phyloP scores from a whole-genome alignment of 768 basidiomycete genomes.

The Chalciporus chontae region DNA sequence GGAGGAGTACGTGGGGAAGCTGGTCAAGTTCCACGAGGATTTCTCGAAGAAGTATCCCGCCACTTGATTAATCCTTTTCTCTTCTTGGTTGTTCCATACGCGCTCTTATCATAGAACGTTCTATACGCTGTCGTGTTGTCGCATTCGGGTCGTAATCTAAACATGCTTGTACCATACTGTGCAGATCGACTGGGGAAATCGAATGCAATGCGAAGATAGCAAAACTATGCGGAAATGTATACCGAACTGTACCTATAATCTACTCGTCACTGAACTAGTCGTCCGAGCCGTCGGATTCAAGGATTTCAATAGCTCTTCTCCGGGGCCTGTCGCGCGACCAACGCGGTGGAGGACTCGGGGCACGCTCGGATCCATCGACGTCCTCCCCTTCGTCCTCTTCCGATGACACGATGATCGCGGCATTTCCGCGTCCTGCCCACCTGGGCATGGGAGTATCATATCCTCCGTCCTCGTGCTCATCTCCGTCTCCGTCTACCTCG shows the following conservation, averaged over 20 bases:
- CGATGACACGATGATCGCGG: slow-evolving; percentile 7
- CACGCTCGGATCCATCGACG: slow-evolving; percentile 4
- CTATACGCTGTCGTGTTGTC: background rate
- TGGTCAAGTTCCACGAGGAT: slow-evolving; percentile 69
- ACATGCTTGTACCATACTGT: background rate
- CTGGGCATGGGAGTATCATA: background rate
- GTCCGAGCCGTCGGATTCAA: slow-evolving; percentile 26
- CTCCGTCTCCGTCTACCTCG: background rate
- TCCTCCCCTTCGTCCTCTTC: slow-evolving; percentile 14
- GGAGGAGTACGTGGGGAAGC: slow-evolving; percentile 84
- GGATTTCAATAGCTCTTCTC: background rate
- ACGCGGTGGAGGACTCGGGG: background rate
- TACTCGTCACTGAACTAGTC: slow-evolving; percentile 7
- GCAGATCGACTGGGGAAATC: background rate
- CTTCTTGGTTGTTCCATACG: background rate
- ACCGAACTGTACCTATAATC: background rate
- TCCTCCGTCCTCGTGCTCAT: background rate
- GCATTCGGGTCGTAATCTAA: background rate
- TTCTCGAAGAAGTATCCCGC: slow-evolving; percentile 51
- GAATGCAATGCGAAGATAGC: no score
- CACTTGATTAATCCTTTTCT: slow-evolving; percentile 9
- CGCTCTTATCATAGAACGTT: background rate
- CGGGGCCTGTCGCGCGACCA: background rate
- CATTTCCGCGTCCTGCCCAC: background rate
- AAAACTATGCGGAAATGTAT: background rate